Base-by-base conservation (phyloP, 2,329 filamentous ascomycete genomes). In the Scytalidium lignicola region DNA sequence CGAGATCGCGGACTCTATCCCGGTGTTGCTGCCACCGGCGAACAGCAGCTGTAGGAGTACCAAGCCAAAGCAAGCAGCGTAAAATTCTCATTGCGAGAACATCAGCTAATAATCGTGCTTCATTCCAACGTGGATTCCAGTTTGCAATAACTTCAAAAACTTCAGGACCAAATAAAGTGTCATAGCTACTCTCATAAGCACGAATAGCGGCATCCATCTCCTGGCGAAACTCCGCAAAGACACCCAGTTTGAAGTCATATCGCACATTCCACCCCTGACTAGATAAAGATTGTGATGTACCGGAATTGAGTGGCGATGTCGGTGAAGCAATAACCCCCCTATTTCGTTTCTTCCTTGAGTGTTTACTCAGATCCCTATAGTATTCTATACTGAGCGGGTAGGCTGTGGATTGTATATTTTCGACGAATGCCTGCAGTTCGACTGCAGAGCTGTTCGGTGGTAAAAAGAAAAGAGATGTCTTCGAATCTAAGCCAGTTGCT, bases 301-400 rank as follows among this genome's bases (percentile, higher is more conserved):
- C 89, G 18, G 79, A 83, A 0, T 88, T 92, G 1, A 90, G 89
- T 3, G 90, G 88, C 26, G 89, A 78, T 6, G 90, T 92, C 2
- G 91, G 90, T 43, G 86, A 83, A 10, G 90, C 90, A 13, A 87
- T 83, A 17, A 82, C 76, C 7, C 88, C 86, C 51, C 90, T 80
- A 43, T 87, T 86, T 57, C 88, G 86, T 73, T 97, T 97, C 65
- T 93, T 86, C 57, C 91, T 82, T 9, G 87, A 79, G 72, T 96
- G 92, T 51, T 95, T 91, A n/a, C 90, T 90, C 12, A 97, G 76
- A 59, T 99, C 92, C 42, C 91, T 79, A 66, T 97, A 97, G 67
- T 96, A 96, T 60, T 99, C 93, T 42, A 92, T 73, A 18, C 88
- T 83, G 18, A 83, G 74, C 1, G 84, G 81, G 51, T 92, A 90